Percentiles rank a stretch among this genome's conserved stretches.
Conservation (phyloP, 2,329 filamentous ascomycete genomes). For the Xylariaceae sp. region DNA sequence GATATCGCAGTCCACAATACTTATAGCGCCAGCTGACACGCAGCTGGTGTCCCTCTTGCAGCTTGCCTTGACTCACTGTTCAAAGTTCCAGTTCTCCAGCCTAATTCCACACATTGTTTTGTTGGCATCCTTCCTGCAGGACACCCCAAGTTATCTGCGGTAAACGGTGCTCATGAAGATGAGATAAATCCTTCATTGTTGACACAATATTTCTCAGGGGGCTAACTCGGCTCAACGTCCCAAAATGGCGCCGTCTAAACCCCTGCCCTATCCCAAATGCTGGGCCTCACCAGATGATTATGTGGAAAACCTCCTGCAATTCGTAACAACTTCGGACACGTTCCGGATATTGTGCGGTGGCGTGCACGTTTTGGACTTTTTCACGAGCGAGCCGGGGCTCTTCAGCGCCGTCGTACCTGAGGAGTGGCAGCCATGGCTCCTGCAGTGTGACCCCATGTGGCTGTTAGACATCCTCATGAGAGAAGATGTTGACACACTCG, state of each 20-base stretch:
- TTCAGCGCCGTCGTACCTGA: conserved; percentile 71
- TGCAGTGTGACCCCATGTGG: conserved; percentile 63
- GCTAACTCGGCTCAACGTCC: too few relatives aligned
- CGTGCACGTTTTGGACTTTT: conserved; percentile 96
- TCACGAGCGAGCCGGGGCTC: conserved; percentile 76
- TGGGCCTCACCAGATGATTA: conserved; percentile 73
- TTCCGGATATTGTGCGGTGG: conserved; percentile 91
- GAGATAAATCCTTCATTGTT: too few relatives aligned
- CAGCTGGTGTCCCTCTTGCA: background rate
- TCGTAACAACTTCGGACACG: conserved; percentile 66
- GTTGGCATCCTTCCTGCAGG: too few relatives aligned
- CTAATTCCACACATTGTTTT: too few relatives aligned
- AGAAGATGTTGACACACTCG: conserved; percentile 55
- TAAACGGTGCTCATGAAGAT: too few relatives aligned
- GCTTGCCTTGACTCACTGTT: background rate
- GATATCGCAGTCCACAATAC: too few relatives aligned
- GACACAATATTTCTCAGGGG: too few relatives aligned
- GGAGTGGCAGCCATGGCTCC: conserved; percentile 78
- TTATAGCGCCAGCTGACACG: too few relatives aligned
- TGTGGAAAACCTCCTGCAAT: conserved; percentile 69
- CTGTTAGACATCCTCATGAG: conserved; percentile 77
- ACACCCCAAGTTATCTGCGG: too few relatives aligned
- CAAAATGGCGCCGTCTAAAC: conserved; percentile 44
- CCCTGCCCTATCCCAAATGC: conserved; percentile 63
- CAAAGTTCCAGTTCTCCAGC: background rate